Percentiles rank a stretch among this genome's conserved stretches.
These are phyloP conservation scores for Pyrrhoderma noxium DNA, from an alignment of 1,284 basidiomycete genomes.

Conservation along the genomic window DNA sequence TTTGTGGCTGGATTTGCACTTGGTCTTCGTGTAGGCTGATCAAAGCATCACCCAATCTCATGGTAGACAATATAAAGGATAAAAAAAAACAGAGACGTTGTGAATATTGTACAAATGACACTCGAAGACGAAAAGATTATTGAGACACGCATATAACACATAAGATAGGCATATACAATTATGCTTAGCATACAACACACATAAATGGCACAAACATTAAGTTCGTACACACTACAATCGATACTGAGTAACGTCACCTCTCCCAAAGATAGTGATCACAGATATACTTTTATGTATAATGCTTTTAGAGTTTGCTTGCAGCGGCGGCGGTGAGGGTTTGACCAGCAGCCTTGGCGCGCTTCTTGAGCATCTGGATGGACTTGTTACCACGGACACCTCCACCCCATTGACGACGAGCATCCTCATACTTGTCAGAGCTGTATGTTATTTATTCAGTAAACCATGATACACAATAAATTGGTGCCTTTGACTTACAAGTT, in stretches of 20 bases:
- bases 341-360: conserved; percentile 89
- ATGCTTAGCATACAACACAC: conserved; percentile 12
- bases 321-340: conserved; percentile 48
- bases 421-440: conserved; percentile 94
- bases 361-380: conserved; percentile 86
- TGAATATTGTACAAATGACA: not conserved
- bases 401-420: conserved; percentile 88
- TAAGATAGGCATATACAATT: conserved; percentile 5
- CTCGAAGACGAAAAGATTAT: not conserved
- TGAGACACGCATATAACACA: conserved; percentile 10
- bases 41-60: not conserved
- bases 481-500: conserved; percentile 68
- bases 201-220: conserved; percentile 7
- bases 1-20: conserved; percentile 67
- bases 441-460: conserved; percentile 9
- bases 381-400: conserved; percentile 94
- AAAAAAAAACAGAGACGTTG: conserved; percentile 3
- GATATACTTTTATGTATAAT: not conserved
- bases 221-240: not conserved
- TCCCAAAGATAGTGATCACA: no score
- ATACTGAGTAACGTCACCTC: no score
- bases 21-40: conserved; percentile 56
- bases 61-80: not conserved
- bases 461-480: not conserved
- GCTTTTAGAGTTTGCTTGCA: conserved; percentile 52